phyloP scores from a whole-genome alignment of 2,329 filamentous ascomycete species.

The Zasmidium angulare region DNA sequence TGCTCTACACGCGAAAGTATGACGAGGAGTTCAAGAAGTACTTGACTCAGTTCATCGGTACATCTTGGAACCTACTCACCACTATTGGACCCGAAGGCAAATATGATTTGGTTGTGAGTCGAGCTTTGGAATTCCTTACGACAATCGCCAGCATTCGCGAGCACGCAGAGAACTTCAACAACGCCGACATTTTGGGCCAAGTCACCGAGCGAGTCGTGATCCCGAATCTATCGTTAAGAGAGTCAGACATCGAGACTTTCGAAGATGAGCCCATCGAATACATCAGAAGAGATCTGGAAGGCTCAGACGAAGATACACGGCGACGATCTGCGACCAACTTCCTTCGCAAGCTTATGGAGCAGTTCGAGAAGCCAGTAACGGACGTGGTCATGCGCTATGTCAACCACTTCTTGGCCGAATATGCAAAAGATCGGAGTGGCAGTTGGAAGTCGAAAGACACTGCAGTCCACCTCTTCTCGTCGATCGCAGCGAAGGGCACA shows the following conservation, averaged over 20 bases:
- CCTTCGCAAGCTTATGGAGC: slow-evolving; percentile 80
- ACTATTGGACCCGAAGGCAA: slow-evolving; percentile 83
- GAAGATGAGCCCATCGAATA: slow-evolving; percentile 99
- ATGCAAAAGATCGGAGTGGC: slow-evolving; percentile 63
- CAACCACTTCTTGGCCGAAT: slow-evolving; percentile 74
- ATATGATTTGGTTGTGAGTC: slow-evolving; percentile 92
- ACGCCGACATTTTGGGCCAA: slow-evolving; percentile 73
- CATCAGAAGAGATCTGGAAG: slow-evolving; percentile 90
- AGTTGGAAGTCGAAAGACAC: slow-evolving; percentile 99
- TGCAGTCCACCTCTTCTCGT: slow-evolving; percentile 93
- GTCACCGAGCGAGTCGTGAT: slow-evolving; percentile 95
- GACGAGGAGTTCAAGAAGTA: slow-evolving; percentile 87
- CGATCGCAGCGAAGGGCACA: slow-evolving; percentile 87
- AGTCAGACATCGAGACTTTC: slow-evolving; percentile 92
- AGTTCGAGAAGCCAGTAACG: slow-evolving; percentile 83
- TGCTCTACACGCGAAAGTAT: slow-evolving; percentile 91
- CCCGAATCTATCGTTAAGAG: slow-evolving; percentile 86
- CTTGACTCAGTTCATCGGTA: slow-evolving; percentile 80
- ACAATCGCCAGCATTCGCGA: slow-evolving; percentile 75
- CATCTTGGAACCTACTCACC: slow-evolving; percentile 88
- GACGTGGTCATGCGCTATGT: slow-evolving; percentile 85
- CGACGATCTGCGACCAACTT: slow-evolving; percentile 93
- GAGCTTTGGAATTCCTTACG: slow-evolving; percentile 89
- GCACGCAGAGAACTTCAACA: slow-evolving; percentile 84
- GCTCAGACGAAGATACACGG: slow-evolving; percentile 91